phyloP scores from a whole-genome alignment of 2,329 filamentous ascomycete species.

The Plenodomus biglobosus region DNA sequence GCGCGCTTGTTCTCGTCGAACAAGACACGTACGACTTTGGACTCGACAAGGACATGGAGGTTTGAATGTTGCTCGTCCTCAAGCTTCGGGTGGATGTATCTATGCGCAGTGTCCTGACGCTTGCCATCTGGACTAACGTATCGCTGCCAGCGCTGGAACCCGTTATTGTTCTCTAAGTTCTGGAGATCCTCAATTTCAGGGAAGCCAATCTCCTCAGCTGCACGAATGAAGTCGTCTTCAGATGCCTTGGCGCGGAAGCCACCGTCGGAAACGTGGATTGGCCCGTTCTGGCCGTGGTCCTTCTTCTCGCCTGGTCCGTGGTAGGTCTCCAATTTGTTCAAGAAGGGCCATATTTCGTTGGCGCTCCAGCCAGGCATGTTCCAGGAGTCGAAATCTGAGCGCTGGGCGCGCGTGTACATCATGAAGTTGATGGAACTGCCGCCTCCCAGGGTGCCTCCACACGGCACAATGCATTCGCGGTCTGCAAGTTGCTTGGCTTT shows the following conservation, averaged over 20 bases:
- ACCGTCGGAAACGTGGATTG: conserved; percentile 58
- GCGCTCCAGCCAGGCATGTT: conserved; percentile 55
- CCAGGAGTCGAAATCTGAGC: conserved; percentile 56
- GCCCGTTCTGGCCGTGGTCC: conserved; percentile 58
- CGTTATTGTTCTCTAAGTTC: conserved; percentile 51
- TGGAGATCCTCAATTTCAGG: conserved; percentile 58
- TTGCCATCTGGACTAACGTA: conserved; percentile 56
- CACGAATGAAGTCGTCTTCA: conserved; percentile 55
- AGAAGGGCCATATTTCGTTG: conserved; percentile 56
- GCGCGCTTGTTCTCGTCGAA: conserved; percentile 59
- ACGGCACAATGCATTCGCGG: conserved; percentile 49
- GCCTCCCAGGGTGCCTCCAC: conserved; percentile 61
- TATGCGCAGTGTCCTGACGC: conserved; percentile 61
- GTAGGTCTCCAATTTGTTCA: conserved; percentile 63
- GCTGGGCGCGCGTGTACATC: conserved; percentile 51
- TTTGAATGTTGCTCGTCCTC: conserved; percentile 56
- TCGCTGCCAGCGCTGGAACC: conserved; percentile 49
- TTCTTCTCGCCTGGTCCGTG: conserved; percentile 50
- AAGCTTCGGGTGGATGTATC: conserved; percentile 58
- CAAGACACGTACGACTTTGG: conserved; percentile 58
- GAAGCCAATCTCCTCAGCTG: conserved; percentile 53
- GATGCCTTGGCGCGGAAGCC: conserved; percentile 46
- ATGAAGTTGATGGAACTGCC: conserved; percentile 51
- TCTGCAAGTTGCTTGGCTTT: conserved; percentile 50
- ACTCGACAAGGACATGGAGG: conserved; percentile 61